These are phyloP conservation scores for Nakaseomyces glabratus DNA, from an alignment of 1,139 yeast genomes.

Conservation along the genomic window DNA sequence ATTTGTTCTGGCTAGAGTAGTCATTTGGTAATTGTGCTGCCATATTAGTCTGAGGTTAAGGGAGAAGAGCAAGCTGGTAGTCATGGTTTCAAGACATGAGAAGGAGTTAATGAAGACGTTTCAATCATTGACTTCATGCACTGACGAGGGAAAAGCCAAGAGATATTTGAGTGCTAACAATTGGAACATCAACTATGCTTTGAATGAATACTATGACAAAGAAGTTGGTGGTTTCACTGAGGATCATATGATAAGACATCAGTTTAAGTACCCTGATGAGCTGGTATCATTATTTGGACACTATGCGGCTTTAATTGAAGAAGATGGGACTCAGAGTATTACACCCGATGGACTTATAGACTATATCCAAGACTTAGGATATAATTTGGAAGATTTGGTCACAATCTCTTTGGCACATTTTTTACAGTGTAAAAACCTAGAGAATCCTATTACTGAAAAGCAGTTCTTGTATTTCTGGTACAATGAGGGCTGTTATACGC, in stretches of 20 bases:
- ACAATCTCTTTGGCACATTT: conserved; percentile 65
- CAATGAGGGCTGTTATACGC: conserved; percentile 28
- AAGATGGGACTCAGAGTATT: conserved; percentile 30
- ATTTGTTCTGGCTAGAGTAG: too few species aligned
- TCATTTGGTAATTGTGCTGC: too few species aligned
- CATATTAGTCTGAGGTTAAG: too few species aligned
- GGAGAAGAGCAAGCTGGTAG: too few species aligned
- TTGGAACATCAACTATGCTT: conserved; percentile 28
- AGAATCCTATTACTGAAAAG: conserved; percentile 22
- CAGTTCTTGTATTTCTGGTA: conserved; percentile 21
- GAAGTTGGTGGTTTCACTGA: conserved; percentile 19
- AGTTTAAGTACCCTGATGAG: conserved; percentile 16
- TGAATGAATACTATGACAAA: conserved; percentile 28
- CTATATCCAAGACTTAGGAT: conserved; percentile 55
- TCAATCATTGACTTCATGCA: conserved; percentile 20
- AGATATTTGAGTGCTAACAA: conserved; percentile 21
- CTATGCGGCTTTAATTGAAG: conserved; percentile 26
- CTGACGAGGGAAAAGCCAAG: conserved; percentile 16
- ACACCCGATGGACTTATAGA: conserved; percentile 71
- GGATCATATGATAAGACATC: conserved; percentile 5
- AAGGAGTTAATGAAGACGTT: conserved; percentile 14
- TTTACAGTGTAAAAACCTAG: conserved; percentile 35
- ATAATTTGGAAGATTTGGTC: conserved; percentile 64
- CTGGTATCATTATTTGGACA: conserved; percentile 18
- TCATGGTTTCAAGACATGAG: conserved; percentile 7